Percentiles rank a stretch among this genome's conserved stretches.
Conservation (phyloP, 1,284 basidiomycete genomes). For the Rhodofomes roseus region DNA sequence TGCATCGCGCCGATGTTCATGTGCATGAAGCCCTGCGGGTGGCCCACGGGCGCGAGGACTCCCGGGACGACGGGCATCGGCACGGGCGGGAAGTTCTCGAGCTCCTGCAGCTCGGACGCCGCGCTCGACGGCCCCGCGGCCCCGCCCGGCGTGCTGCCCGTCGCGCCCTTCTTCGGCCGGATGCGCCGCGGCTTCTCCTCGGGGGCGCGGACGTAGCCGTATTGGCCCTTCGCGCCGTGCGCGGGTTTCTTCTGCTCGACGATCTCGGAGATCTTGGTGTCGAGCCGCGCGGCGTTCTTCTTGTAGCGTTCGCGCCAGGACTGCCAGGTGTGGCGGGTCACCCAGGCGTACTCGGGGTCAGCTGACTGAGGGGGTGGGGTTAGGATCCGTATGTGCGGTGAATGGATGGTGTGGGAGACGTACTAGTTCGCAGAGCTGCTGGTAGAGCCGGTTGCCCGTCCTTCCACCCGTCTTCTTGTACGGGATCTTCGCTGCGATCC, state of each 20-base stretch:
- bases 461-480: conserved; percentile 75
- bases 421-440: conserved; percentile 55
- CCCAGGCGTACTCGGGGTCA: conserved; percentile 73
- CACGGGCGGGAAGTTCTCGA: conserved; percentile 20
- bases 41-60: conserved; percentile 11
- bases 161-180: conserved; percentile 40
- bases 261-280: conserved; percentile 55
- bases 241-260: conserved; percentile 64
- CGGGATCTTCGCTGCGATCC: conserved; percentile 77
- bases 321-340: conserved; percentile 79
- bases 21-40: conserved; percentile 6
- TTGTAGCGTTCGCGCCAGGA: conserved; percentile 85
- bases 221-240: conserved; percentile 70
- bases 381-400: neutral
- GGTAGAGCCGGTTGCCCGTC: conserved; percentile 77
- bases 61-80: conserved; percentile 14
- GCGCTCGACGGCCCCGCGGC: conserved; percentile 18
- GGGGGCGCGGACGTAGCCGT: conserved; percentile 68
- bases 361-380: conserved; percentile 34
- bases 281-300: conserved; percentile 67
- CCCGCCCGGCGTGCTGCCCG: conserved; percentile 9
- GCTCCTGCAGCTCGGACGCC: conserved; percentile 10
- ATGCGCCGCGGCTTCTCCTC: conserved; percentile 60
- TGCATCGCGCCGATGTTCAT: conserved; percentile 8
- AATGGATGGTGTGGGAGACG: conserved; percentile 14